Conservation (phyloP, 441 rosid genomes). For the Bruguiera hainesii region DNA sequence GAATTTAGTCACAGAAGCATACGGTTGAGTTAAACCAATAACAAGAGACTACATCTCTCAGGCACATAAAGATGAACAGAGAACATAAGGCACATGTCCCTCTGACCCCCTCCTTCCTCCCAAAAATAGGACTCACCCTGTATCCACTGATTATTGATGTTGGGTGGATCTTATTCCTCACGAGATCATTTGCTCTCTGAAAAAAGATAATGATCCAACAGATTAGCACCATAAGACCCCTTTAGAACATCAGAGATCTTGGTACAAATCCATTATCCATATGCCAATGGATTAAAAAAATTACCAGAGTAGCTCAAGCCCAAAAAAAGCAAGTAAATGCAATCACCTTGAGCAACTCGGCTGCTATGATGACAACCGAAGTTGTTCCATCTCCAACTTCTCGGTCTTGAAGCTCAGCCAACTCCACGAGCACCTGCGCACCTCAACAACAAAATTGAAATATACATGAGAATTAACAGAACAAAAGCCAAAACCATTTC, state of each 20-base stretch:
- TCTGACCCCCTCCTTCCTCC: no score
- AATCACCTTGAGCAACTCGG: slow-evolving; percentile 86
- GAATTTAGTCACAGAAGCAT: slow-evolving; percentile 10
- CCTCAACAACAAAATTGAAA: slow-evolving; percentile 6
- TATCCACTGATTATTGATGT: slow-evolving; percentile 95
- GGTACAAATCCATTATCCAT: no score
- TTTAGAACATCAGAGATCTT: not conserved
- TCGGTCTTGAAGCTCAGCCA: slow-evolving; percentile 96
- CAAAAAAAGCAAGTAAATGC: slow-evolving; percentile 2
- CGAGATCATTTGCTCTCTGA: slow-evolving; percentile 94
- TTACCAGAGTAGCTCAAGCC: not conserved
- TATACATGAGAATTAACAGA: not conserved
- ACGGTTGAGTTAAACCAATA: not conserved
- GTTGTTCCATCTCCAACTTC: slow-evolving; percentile 99
- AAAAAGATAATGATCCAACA: slow-evolving; percentile 15
- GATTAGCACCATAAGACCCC: slow-evolving; percentile 7
- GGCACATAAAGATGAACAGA: not conserved
- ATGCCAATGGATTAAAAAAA: no score
- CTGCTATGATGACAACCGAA: slow-evolving; percentile 93
- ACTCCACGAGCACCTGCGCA: slow-evolving; percentile 80
- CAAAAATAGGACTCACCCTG: slow-evolving; percentile 50
- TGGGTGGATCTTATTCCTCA: slow-evolving; percentile 97
- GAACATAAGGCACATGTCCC: not conserved
- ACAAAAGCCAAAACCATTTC: not conserved
- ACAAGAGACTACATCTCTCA: not conserved